Base-by-base conservation (phyloP, 345 rosid genomes). In the Brassica incana region DNA sequence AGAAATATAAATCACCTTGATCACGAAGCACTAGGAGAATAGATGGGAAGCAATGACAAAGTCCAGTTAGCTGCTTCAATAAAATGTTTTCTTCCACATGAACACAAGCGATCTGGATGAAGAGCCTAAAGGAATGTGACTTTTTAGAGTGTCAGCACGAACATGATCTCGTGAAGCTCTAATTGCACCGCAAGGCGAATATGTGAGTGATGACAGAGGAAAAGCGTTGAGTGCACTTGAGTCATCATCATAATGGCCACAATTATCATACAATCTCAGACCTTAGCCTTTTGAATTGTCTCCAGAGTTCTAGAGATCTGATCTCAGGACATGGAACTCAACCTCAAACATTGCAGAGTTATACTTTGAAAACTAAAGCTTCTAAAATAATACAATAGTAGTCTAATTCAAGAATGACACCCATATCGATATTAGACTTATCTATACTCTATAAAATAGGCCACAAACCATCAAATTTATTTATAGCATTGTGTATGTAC, bases 181-280 rank as follows among this genome's bases (percentile, higher is more conserved):
- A 29, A 29, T 29, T 29, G 32, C 32, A 29, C 32, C 32, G 32
- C 32, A 29, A 29, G 32, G 32, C 32, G 32, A 58, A 70, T 72
- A 58, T 27, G 8, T 12, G 68, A 66, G 59, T 2, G 68, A 30
- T 8, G n/a, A 43, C 61, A 58, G 77, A 65, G 7, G 73, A 78
- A 78, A 35, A 72, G 50, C 23, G 52, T 7, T 25, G 73, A 78
- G 32, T 58, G 32, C 45, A 59, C 63, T 69, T 60, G 68, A 33
- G 1, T 45, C 35, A 12, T 58, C 56, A 65, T 75, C 58, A 69
- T 30, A 45, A 45, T 77, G 63, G 52, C 54, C 40, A 77, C 64
- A 45, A 62, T 62, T 64, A 62, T 30, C 40, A 20, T 70, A 9
- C 75, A 70, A 20, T 8, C 52, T 45, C 38, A 69, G 36, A 77